Evolutionary conservation across 1,139 yeast genomes (phyloP), one percentile per base, ranked within the genome.

Genomic region (Taphrina populina): DNA sequence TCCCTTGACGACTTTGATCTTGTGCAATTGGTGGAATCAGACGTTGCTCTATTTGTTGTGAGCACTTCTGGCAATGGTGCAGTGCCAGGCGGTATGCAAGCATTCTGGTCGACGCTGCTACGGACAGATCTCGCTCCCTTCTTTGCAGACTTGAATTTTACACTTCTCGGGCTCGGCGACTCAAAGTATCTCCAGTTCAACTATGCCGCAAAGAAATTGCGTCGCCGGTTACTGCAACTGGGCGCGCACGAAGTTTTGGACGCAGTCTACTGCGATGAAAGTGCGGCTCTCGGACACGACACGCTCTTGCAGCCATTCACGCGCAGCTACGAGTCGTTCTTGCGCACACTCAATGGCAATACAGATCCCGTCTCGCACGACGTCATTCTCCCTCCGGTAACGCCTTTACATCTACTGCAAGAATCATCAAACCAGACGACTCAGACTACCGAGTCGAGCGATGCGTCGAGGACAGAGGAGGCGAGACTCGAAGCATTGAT

Each of bases 21-120:
- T 23, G 61, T 58, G 64, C 73, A 72, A 58, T 71, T 79, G 52
- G 75, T 77, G 19, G 76, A 75, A 46, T 77, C 78, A 37, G 67
- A 72, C 34, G 73, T 76, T 43, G 72, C 88, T 41, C 75, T 90
- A 3, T 72, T 90, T 0, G 67, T 92, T 4, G 84, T 95, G 65
- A 83, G 96, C 1, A 92, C 99, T 0, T 84, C 95, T 0, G 98
- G 97, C 2, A 97, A 92, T 68, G 99, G 99, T 15, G 96, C 85
- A 62, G 69, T 92, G 29, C 98, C 99, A 0, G 70, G 85, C 47
- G 87, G 88, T 66, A 83, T 85, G 1, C 73, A 55, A 61, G 76
- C 75, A 57, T 79, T 90, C 61, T 85, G 95, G 95, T 76, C 77
- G 62, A 81, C 84, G 59, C 69, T 92, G 61, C 76, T 88, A 59